Conservation (phyloP, 495 filamentous ascomycete species). For the Pyronema domesticum region DNA sequence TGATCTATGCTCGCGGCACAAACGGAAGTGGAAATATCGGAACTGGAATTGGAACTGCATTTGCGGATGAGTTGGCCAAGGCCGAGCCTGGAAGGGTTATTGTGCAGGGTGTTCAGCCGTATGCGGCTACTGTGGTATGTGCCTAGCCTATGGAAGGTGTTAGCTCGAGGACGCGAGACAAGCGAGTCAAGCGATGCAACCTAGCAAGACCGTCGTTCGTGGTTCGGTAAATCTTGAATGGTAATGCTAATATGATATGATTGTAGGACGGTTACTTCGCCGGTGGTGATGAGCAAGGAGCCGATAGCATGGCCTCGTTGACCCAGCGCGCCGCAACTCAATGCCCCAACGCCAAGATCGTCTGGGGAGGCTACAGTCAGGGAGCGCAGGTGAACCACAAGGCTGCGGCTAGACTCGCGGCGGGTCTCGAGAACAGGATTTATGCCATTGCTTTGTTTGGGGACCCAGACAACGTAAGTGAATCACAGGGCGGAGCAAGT, state of each 20-base stretch:
- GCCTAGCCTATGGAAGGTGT: not conserved
- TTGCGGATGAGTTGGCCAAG: constrained; percentile 16
- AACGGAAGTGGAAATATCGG: constrained; percentile 27
- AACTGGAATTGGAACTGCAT: constrained; percentile 19
- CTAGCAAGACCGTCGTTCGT: too few relatives aligned
- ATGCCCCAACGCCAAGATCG: constrained; percentile 4
- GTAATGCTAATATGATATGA: not conserved
- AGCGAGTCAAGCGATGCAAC: too few relatives aligned
- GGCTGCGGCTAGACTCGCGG: not conserved
- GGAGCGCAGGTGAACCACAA: constrained; percentile 9
- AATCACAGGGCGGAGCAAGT: too few relatives aligned
- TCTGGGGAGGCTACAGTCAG: constrained; percentile 11
- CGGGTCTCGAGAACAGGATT: not conserved
- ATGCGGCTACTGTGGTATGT: not conserved
- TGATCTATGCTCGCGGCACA: constrained; percentile 28
- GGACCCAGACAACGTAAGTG: not conserved
- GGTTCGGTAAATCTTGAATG: too few relatives aligned
- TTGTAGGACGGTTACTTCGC: not conserved
- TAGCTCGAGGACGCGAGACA: too few relatives aligned
- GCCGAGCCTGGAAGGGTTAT: not conserved
- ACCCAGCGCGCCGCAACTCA: constrained; percentile 1
- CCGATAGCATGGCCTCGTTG: constrained; percentile 5
- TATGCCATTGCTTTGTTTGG: not conserved
- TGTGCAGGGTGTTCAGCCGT: constrained; percentile 11
- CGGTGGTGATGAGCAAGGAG: constrained; percentile 4